Evolutionary conservation across 306 rosid genomes (phyloP).

Genomic region (Medicago ruthenica): DNA sequence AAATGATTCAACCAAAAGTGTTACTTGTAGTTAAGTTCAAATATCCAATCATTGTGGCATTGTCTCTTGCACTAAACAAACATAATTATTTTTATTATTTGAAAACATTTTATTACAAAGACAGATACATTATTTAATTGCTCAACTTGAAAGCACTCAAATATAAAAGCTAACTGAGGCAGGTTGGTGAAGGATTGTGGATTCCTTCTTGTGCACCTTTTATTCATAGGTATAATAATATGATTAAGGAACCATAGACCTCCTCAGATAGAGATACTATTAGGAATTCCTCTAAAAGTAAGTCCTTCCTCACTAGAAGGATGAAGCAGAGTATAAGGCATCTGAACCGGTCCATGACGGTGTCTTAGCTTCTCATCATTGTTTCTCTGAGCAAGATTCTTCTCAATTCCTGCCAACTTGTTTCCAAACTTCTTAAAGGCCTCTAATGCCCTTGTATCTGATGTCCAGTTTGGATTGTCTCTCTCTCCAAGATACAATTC

Average conservation of each 20-base stretch:
- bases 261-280: slow-evolving; percentile 60
- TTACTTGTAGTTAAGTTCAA: not conserved
- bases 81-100: not conserved
- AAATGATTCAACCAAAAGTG: too few species aligned
- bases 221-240: slow-evolving; percentile 30
- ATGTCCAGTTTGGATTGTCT: slow-evolving; percentile 47
- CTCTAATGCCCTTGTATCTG: slow-evolving; percentile 41
- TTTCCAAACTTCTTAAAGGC: slow-evolving; percentile 46
- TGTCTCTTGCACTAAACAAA: not conserved
- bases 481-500: slow-evolving; percentile 53
- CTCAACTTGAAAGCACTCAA: slow-evolving; percentile 28
- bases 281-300: slow-evolving; percentile 76
- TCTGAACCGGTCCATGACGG: slow-evolving; percentile 62
- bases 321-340: slow-evolving; percentile 69
- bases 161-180: not conserved
- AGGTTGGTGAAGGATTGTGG: not conserved
- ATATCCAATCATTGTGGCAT: not conserved
- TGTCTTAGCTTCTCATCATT: slow-evolving; percentile 52
- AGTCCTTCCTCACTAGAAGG: slow-evolving; percentile 66
- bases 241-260: not conserved
- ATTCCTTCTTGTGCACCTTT: slow-evolving; percentile 23
- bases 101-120: slow-evolving; percentile 29
- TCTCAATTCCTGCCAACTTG: slow-evolving; percentile 48
- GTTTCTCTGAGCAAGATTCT: slow-evolving; percentile 48
- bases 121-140: slow-evolving; percentile 16